phyloP scores from a whole-genome alignment of 345 rosid species.

The Aethionema arabicum region DNA sequence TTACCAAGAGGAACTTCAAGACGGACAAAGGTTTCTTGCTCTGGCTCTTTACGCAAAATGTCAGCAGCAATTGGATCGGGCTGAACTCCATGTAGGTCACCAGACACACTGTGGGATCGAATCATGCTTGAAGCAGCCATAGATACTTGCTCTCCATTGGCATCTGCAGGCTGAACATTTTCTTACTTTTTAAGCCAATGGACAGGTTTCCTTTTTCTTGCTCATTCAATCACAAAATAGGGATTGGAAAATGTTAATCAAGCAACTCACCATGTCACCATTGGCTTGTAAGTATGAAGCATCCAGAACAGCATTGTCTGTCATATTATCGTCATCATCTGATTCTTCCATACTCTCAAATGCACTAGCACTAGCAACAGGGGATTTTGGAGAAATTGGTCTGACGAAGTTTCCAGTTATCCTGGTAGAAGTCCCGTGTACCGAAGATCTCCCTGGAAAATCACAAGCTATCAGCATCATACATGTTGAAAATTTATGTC shows the following conservation, averaged over 20 bases:
- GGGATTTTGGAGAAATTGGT: slow-evolving; percentile 92
- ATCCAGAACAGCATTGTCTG: slow-evolving; percentile 60
- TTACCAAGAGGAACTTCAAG: slow-evolving; percentile 78
- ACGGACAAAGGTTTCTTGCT: slow-evolving; percentile 90
- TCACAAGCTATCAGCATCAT: slow-evolving; percentile 7
- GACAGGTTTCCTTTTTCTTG: not conserved
- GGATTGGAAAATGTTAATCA: not conserved
- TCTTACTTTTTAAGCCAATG: slow-evolving; percentile 4
- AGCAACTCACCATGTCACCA: slow-evolving; percentile 73
- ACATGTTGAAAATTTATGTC: not conserved
- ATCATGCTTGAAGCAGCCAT: slow-evolving; percentile 77
- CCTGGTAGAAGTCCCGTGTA: slow-evolving; percentile 51
- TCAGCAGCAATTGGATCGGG: slow-evolving; percentile 99
- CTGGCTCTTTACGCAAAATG: slow-evolving; percentile 95
- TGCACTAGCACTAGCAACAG: slow-evolving; percentile 91
- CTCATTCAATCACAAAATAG: slow-evolving; percentile 10
- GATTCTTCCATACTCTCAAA: slow-evolving; percentile 91
- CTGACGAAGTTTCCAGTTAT: slow-evolving; percentile 61
- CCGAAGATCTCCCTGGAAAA: slow-evolving; percentile 60
- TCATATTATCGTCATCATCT: slow-evolving; percentile 86
- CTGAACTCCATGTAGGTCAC: slow-evolving; percentile 96
- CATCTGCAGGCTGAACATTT: slow-evolving; percentile 38
- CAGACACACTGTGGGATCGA: slow-evolving; percentile 92
- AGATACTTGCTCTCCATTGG: slow-evolving; percentile 60
- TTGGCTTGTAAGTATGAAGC: slow-evolving; percentile 59